Percentiles rank a stretch among this genome's conserved stretches.
Evolutionary conservation across 805 yeast genomes (phyloP).

Genomic region (Nakazawaea sp.): DNA sequence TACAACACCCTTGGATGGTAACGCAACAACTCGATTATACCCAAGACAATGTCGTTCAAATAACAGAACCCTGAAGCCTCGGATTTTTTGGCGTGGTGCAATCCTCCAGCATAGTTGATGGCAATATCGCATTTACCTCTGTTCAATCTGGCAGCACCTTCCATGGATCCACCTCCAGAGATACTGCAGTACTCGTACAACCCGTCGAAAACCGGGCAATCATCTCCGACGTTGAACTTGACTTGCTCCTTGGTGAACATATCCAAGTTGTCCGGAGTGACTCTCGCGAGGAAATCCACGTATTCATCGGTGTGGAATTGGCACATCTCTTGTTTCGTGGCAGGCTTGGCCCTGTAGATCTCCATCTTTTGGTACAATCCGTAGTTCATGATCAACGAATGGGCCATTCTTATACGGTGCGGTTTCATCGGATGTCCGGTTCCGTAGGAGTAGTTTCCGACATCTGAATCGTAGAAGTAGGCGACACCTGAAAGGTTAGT

Average conservation of each 20-base stretch:
- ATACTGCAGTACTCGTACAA: conserved; percentile 70
- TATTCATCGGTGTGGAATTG: conserved; percentile 98
- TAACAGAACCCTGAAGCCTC: conserved; percentile 92
- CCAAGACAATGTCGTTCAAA: conserved; percentile 82
- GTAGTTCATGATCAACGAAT: conserved; percentile 92
- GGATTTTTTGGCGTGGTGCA: conserved; percentile 87
- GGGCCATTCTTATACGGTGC: conserved; percentile 97
- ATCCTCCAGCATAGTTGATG: conserved; percentile 89
- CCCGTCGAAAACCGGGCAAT: conserved; percentile 80
- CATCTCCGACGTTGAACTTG: conserved; percentile 95
- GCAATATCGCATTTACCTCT: conserved; percentile 86
- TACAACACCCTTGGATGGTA: conserved; percentile 82
- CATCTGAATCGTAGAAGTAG: conserved; percentile 83
- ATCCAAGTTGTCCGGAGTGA: conserved; percentile 87
- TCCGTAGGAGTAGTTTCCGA: conserved; percentile 96
- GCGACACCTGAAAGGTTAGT: conserved; percentile 45
- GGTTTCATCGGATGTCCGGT: conserved; percentile 99
- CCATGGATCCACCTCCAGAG: conserved; percentile 85
- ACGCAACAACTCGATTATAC: conserved; percentile 70
- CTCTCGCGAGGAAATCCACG: conserved; percentile 84
- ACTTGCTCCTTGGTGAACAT: conserved; percentile 81
- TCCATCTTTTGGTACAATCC: conserved; percentile 97
- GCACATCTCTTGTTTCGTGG: conserved; percentile 96
- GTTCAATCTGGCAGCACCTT: conserved; percentile 79
- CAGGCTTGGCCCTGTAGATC: conserved; percentile 94